Percentiles rank a stretch among this genome's conserved stretches.
phyloP scores from a whole-genome alignment of 306 rosid genomes.

The Lablab purpureus region DNA sequence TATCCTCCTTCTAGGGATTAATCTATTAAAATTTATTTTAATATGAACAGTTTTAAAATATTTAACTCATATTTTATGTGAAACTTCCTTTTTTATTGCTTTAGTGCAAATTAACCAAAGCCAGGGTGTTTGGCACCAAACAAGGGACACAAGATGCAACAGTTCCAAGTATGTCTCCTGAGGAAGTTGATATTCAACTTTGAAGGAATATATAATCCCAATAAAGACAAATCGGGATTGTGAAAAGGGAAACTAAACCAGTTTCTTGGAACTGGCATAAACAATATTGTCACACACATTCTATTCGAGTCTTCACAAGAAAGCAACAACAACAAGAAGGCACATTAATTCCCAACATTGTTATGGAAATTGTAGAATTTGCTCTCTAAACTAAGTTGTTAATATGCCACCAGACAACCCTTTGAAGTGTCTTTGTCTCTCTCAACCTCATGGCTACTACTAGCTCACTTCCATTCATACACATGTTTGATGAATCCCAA shows the following conservation, averaged over 20 bases:
- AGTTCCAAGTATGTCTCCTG: constrained; percentile 70
- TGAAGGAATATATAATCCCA: constrained; percentile 54
- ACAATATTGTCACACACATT: constrained; percentile 50
- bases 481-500: constrained; percentile 29
- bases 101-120: constrained; percentile 26
- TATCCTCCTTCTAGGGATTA: not conserved
- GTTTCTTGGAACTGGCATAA: constrained; percentile 41
- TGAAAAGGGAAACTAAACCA: constrained; percentile 36
- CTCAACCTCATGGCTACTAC: constrained; percentile 6
- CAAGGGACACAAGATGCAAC: constrained; percentile 65
- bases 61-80: too few species aligned
- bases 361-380: constrained; percentile 44
- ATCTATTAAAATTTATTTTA: not conserved
- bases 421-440: constrained; percentile 34
- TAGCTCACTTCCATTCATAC: constrained; percentile 15
- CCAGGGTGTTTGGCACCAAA: constrained; percentile 45
- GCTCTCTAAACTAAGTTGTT: constrained; percentile 33
- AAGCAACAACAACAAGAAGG: constrained; percentile 43
- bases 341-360: constrained; percentile 54
- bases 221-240: constrained; percentile 45
- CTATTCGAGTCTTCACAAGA: constrained; percentile 17
- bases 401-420: constrained; percentile 33
- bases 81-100: not conserved
- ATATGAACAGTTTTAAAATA: not conserved
- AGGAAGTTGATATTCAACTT: constrained; percentile 22